A percentile compares a stretch with the other conserved stretches of the same genome.
Conservation (phyloP, 768 basidiomycete species). For the Russula sp. region DNA sequence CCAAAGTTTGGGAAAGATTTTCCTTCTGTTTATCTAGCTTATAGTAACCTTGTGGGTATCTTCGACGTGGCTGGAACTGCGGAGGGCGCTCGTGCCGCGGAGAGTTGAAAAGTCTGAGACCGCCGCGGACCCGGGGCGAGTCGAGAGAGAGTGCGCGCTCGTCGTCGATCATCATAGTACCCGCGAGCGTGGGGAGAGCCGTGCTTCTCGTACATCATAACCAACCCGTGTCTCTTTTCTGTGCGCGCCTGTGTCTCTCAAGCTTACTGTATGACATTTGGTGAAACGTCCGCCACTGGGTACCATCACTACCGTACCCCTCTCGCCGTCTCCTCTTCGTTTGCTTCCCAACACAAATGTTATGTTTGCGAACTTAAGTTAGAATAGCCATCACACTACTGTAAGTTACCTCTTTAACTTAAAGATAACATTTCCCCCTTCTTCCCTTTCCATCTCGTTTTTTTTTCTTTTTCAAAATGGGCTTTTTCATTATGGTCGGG, state of each 20-base stretch:
- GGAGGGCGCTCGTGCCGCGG: slow-evolving; percentile 27
- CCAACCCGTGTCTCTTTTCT: background rate
- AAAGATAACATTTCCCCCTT: no score
- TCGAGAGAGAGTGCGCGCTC: slow-evolving; percentile 19
- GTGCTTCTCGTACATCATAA: slow-evolving; percentile 28
- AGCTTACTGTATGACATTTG: background rate
- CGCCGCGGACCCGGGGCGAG: slow-evolving; percentile 27
- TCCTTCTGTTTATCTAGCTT: background rate
- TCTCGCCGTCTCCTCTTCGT: background rate
- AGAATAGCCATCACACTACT: no score
- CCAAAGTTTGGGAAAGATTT: background rate
- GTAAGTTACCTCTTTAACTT: no score
- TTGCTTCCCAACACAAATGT: no score
- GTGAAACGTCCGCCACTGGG: background rate
- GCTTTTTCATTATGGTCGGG: background rate
- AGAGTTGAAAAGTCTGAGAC: slow-evolving; percentile 9
- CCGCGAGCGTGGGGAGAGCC: slow-evolving; percentile 18
- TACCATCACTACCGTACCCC: background rate
- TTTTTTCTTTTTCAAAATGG: no score
- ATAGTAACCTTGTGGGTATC: background rate
- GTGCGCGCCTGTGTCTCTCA: slow-evolving; percentile 3
- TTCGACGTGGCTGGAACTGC: background rate
- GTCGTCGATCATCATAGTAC: slow-evolving; percentile 24
- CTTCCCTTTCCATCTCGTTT: no score
- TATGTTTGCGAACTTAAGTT: no score